These are phyloP conservation scores for Striga asiatica DNA, from an alignment of 257 asterid genomes.

Conservation along the genomic window DNA sequence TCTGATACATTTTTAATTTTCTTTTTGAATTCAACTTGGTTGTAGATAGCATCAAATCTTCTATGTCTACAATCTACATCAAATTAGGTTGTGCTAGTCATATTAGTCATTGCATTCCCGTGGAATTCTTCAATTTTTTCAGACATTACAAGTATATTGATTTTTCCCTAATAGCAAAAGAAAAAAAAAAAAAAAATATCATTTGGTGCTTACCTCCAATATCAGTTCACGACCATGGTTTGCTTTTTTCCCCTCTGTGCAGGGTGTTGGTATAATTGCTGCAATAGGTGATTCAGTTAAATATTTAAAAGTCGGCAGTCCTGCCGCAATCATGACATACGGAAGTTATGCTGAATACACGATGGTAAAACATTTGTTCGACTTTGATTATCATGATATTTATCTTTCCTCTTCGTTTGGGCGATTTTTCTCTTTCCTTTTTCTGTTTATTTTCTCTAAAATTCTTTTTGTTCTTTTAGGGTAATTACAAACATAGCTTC, in stretches of 20 bases:
- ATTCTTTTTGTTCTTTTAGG: not conserved
- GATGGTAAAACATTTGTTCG: slow-evolving; percentile 31
- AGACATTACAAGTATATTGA: too few relatives aligned
- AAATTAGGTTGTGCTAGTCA: too few relatives aligned
- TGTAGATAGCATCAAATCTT: too few relatives aligned
- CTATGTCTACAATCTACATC: too few relatives aligned
- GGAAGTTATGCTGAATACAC: slow-evolving; percentile 88
- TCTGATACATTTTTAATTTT: not conserved
- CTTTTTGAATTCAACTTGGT: slow-evolving; percentile 5
- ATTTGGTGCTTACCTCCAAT: not conserved
- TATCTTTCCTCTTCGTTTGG: not conserved
- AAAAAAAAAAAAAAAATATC: not conserved
- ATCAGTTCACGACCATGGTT: not conserved
- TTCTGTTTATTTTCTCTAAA: too few relatives aligned
- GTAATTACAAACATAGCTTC: slow-evolving; percentile 12
- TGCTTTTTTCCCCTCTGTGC: slow-evolving; percentile 20
- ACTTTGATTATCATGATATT: not conserved
- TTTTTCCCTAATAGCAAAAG: not conserved
- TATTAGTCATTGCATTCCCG: too few relatives aligned
- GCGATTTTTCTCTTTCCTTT: too few relatives aligned
- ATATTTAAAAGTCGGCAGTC: slow-evolving; percentile 71
- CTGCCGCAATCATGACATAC: slow-evolving; percentile 91
- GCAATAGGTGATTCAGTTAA: slow-evolving; percentile 81
- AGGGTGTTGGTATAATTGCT: slow-evolving; percentile 97
- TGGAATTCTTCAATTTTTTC: too few relatives aligned